Evolutionary conservation across 371 early-diverging fungal genomes (phyloP).

Genomic region (Furculomyces boomerangus): DNA sequence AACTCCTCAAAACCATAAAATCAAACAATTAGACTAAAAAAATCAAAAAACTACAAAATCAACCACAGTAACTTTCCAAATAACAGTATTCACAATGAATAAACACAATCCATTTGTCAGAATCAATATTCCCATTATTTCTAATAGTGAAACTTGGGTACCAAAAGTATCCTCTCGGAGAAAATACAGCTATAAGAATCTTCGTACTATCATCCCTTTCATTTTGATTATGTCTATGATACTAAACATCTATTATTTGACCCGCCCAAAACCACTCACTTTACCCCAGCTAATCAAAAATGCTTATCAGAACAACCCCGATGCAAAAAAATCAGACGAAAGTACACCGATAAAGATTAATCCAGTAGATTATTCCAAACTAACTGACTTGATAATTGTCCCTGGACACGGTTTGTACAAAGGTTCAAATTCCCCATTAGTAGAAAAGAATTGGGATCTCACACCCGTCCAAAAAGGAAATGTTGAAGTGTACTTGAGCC

Average conservation of each 20-base stretch:
- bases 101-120: constrained; percentile 6
- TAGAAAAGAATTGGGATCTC: constrained; percentile 21
- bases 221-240: constrained; percentile 15
- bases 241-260: constrained; percentile 21
- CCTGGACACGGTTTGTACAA: constrained; percentile 26
- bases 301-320: not conserved
- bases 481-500: constrained; percentile 21
- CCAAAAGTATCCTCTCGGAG: constrained; percentile 16
- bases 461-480: constrained; percentile 17
- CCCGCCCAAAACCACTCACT: constrained; percentile 16
- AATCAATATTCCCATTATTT: constrained; percentile 23
- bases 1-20: too few relatives aligned
- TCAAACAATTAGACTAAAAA: too few relatives aligned
- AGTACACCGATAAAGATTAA: not conserved
- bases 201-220: constrained; percentile 11
- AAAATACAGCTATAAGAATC: constrained; percentile 9
- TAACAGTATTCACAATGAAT: not conserved
- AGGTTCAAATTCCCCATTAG: constrained; percentile 15
- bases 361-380: constrained; percentile 8
- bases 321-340: constrained; percentile 3
- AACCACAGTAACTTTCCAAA: not conserved
- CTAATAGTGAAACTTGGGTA: constrained; percentile 15
- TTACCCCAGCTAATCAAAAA: constrained; percentile 8
- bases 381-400: constrained; percentile 24
- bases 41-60: not conserved